Evolutionary conservation across 1,284 basidiomycete genomes (phyloP), one percentile per base, ranked within the genome.

Genomic region (Abortiporus biennis): DNA sequence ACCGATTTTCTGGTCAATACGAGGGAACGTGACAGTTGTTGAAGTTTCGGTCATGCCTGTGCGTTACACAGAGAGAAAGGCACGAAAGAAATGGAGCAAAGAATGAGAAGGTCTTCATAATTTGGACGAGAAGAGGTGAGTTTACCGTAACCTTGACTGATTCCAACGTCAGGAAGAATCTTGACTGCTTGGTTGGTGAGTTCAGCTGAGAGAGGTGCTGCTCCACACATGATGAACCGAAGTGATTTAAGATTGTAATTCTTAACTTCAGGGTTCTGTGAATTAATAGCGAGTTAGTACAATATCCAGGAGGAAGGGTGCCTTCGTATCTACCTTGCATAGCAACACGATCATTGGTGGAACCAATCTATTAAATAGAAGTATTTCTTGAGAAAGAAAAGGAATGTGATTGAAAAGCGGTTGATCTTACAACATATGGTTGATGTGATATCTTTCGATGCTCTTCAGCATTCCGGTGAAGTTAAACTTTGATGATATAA

Each of bases 151-250:
- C 72, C 78, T 59, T 86, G 83, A 8, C 78, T 80, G 39, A 86
- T 73, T 36, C 70, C 64, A 1, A 74, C 72, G 17, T 74, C 58
- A 0, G 83, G 83, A 12, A 89, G 60, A 29, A 80, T 55, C 25
- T 68, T 61, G 33, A 72, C 61, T 24, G 86, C 59, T 49, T 78
- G 70, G 27, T 66, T 48, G 41, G 72, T 78, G 22, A 86, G 67
- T 54, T 86, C 85, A 13, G 71, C 63, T 2, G 83, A 80, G 3
- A 91, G 64, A 3, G 87, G 87, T 0, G 87, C 87, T 0, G 86
- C 89, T 19, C 86, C 84, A 36, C 69, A 68, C 65, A 87, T 73
- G 47, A 79, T 68, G 53, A 73, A 65, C 43, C 76, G 67, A 36
- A 92, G 59, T 39, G 69, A 64, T 35, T 68, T 72, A 19, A 93